Evolutionary conservation across 179 eudicot genomes (phyloP).

Genomic region (Drosera spatulata): DNA sequence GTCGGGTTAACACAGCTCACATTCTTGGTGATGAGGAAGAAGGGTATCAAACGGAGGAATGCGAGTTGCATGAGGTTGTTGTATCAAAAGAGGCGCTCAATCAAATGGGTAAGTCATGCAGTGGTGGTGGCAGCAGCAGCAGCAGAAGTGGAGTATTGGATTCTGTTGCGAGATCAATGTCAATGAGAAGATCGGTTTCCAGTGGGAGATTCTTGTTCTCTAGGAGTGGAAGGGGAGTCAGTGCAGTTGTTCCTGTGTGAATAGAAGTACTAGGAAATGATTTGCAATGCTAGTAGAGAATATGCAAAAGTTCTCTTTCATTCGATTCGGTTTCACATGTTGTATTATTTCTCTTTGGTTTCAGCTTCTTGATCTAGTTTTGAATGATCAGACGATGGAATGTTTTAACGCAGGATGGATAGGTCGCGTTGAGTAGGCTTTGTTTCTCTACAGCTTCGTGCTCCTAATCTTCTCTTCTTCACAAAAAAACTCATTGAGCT

Average conservation of each 20-base stretch:
- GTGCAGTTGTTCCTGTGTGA: constrained; percentile 24
- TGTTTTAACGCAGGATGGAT: no score
- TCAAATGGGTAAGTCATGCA: constrained; percentile 2
- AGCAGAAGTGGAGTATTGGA: constrained; percentile 18
- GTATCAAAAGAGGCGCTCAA: constrained; percentile 13
- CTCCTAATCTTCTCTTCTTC: no score
- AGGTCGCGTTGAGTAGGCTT: no score
- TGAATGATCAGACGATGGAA: no score
- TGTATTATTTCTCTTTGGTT: no score
- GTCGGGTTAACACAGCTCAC: constrained; percentile 25
- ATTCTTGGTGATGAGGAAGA: constrained; percentile 16
- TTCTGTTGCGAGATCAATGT: constrained; percentile 19
- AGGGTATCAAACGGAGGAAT: constrained; percentile 12
- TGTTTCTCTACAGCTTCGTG: no score
- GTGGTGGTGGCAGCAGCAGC: constrained; percentile 6
- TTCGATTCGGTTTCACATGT: no score
- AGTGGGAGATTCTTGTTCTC: constrained; percentile 43
- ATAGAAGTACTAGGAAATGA: not conserved
- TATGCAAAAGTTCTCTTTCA: no score
- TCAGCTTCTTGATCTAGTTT: no score
- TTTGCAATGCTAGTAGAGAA: no score
- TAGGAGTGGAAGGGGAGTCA: constrained; percentile 27
- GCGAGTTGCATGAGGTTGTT: constrained; percentile 6
- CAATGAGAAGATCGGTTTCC: constrained; percentile 56
- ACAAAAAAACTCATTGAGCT: no score